phyloP scores from a whole-genome alignment of 305 asterid species.

The Fraxinus sp. region DNA sequence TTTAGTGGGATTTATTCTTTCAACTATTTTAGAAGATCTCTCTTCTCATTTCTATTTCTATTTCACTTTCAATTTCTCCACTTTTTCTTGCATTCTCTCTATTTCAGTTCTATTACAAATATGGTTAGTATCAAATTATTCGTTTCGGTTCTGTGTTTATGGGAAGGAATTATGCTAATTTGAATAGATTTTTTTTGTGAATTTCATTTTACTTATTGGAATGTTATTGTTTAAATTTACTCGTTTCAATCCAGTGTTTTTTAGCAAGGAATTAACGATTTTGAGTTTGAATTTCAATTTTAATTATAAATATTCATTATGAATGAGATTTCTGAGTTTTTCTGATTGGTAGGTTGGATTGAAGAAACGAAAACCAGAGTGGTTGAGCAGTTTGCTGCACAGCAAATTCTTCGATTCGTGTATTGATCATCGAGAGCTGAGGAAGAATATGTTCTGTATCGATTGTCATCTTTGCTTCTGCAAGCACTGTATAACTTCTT shows the following conservation, averaged over 20 bases:
- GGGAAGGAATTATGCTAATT: background rate
- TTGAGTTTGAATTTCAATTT: background rate
- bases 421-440: constrained; percentile 42
- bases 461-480: constrained; percentile 60
- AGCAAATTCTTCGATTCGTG: constrained; percentile 54
- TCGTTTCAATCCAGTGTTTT: background rate
- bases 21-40: constrained; percentile 4
- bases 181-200: constrained; percentile 1
- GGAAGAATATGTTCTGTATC: constrained; percentile 61
- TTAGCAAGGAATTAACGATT: background rate
- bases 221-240: background rate
- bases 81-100: constrained; percentile 10
- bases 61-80: constrained; percentile 10
- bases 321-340: background rate
- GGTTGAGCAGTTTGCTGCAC: constrained; percentile 44
- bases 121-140: background rate
- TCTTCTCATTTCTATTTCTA: background rate
- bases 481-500: constrained; percentile 49
- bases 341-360: constrained; percentile 25
- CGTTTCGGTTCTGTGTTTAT: background rate
- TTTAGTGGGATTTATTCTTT: background rate
- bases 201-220: background rate
- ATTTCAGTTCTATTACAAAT: background rate
- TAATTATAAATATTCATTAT: background rate
- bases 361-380: constrained; percentile 37